phyloP scores from a whole-genome alignment of 106 monocot genomes.

The Dioscorea dumetorum region DNA sequence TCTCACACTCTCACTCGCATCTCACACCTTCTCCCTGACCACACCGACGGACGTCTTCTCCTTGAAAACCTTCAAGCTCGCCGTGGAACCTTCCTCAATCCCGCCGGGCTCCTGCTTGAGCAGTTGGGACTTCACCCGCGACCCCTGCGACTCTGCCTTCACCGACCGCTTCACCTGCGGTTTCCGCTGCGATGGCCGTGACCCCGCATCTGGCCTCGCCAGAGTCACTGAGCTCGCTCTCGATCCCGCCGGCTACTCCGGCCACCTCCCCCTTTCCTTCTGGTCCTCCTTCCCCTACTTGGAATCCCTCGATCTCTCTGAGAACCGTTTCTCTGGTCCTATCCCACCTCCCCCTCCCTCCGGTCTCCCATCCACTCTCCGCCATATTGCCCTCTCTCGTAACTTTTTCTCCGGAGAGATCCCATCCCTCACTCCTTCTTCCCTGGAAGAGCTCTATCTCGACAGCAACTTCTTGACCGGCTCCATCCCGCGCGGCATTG shows the following conservation, averaged over 20 bases:
- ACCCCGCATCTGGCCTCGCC: constrained; percentile 15
- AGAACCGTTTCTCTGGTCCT: constrained; percentile 48
- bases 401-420: constrained; percentile 58
- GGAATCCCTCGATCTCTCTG: constrained; percentile 38
- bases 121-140: constrained; percentile 68
- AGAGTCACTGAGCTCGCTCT: constrained; percentile 63
- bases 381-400: constrained; percentile 49
- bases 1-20: background rate
- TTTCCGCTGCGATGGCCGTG: constrained; percentile 48
- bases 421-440: constrained; percentile 18
- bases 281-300: constrained; percentile 48
- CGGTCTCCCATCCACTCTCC: constrained; percentile 20
- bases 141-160: constrained; percentile 65
- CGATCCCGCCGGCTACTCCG: constrained; percentile 56
- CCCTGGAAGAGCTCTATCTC: constrained; percentile 44
- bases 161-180: constrained; percentile 57
- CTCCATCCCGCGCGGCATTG: constrained; percentile 8
- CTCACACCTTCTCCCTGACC: background rate
- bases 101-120: constrained; percentile 50
- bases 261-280: constrained; percentile 29
- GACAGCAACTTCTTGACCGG: constrained; percentile 44
- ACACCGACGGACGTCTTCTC: constrained; percentile 6
- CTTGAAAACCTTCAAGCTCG: constrained; percentile 21
- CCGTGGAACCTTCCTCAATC: constrained; percentile 33
- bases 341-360: constrained; percentile 17